Percentiles rank a stretch among this genome's conserved stretches.
phyloP scores from a whole-genome alignment of 306 rosid species.

The Corylus americana region DNA sequence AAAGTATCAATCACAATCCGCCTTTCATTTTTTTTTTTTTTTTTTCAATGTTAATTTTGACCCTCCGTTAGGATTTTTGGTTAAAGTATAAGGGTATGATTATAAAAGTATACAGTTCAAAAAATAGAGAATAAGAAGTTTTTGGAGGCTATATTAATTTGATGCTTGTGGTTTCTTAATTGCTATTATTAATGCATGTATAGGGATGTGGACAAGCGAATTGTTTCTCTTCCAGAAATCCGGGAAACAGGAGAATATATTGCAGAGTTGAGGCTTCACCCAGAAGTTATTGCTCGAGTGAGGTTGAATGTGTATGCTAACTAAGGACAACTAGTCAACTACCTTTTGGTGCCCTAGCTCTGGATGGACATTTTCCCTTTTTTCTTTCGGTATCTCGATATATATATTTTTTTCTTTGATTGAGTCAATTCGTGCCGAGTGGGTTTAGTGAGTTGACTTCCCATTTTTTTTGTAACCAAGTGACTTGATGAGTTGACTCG shows the following conservation, averaged over 20 bases:
- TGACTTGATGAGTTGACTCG: no score
- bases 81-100: no score
- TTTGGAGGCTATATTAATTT: not conserved
- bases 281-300: conserved; percentile 87
- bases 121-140: not conserved
- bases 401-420: no score
- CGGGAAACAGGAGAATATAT: conserved; percentile 82
- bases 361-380: not conserved
- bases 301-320: conserved; percentile 72
- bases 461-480: no score
- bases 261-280: conserved; percentile 96
- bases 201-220: conserved; percentile 92
- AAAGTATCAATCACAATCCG: no score
- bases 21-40: no score
- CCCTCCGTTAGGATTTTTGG: no score
- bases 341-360: conserved; percentile 20
- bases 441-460: no score
- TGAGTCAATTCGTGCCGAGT: no score
- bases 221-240: conserved; percentile 83
- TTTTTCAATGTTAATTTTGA: no score
- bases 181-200: conserved; percentile 15
- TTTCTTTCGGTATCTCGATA: no score
- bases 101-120: no score
- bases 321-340: conserved; percentile 37
- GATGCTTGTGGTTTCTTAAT: conserved; percentile 12